Base-by-base conservation (phyloP, 352 stramenopile genomes). In the Phytophthora cryptogea region DNA sequence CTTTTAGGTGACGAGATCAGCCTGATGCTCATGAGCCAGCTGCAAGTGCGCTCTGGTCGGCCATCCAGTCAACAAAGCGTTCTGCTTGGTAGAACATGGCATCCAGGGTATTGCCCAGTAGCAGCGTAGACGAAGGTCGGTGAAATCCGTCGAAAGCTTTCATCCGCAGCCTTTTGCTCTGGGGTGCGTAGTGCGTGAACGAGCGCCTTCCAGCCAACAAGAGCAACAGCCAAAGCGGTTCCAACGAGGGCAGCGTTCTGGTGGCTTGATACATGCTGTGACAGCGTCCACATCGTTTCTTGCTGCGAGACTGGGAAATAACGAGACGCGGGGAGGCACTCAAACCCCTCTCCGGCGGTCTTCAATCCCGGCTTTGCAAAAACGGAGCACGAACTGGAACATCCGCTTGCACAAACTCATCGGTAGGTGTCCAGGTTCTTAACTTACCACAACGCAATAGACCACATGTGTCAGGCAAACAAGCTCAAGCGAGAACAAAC, bases 21-120 rank as follows among this genome's bases (percentile, higher is more conserved):
- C n/a, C n/a, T n/a, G 44, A 66, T 70, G 28, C 20, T 66, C 63
- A 74, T 50, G 28, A 63, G 51, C 66, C 58, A 79, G 40, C 48
- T 26, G 70, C 55, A 5, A 58, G 23, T 4, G 59, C 43, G 45
- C 67, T 68, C 53, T 83, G 63, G 37, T 82, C 67, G 3, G 49
- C 53, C 39, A 80, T 50, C 54, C 67, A 75, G 45, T 82, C 70
- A 10, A 75, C 60, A 47, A 82, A 61, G 4, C 59, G 51, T 8
- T 62, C 54, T 5, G 28, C 55, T 35, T 77, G 66, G 14, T 44
- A 62, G n/a, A 68, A 42, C 59, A 77, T 63, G 28, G 66, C 52
- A 49, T 76, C 68, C 30, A 80, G 44, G 13, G 65, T 78, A 39
- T 80, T 76, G 23, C 61, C 59, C 5, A 79, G 32, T 26, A 82